phyloP scores from a whole-genome alignment of 129 eudicot species.

The Glebionis coronaria region DNA sequence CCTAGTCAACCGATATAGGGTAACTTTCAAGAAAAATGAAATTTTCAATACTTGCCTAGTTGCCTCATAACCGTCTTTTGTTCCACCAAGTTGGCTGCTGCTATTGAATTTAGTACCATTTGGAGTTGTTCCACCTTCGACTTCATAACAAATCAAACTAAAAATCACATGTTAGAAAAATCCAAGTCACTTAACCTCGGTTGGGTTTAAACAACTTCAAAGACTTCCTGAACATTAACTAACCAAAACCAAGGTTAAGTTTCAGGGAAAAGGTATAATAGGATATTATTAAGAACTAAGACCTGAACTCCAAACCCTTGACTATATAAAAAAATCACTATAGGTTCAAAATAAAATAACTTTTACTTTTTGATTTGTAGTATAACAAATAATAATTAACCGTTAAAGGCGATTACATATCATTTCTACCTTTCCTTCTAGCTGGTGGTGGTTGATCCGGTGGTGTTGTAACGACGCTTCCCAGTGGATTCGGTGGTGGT shows the following conservation, averaged over 20 bases:
- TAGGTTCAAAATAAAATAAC: too few relatives aligned
- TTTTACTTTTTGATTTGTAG: too few relatives aligned
- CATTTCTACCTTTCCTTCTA: too few relatives aligned
- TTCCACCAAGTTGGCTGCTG: constrained; percentile 40
- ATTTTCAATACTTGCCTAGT: constrained; percentile 36
- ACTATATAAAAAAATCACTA: too few relatives aligned
- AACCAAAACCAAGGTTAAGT: constrained; percentile 7
- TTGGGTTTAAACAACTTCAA: constrained; percentile 1
- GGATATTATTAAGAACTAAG: constrained; percentile 29
- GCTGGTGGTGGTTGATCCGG: too few relatives aligned
- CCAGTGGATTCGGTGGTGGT: too few relatives aligned
- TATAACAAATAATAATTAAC: too few relatives aligned
- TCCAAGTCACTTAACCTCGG: background rate
- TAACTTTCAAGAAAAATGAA: constrained; percentile 24
- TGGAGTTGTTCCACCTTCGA: constrained; percentile 31
- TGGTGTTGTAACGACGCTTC: too few relatives aligned
- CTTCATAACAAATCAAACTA: constrained; percentile 38
- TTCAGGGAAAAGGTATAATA: background rate
- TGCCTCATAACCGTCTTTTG: constrained; percentile 59
- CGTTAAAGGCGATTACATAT: too few relatives aligned
- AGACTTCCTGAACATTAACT: background rate
- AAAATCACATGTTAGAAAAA: constrained; percentile 17
- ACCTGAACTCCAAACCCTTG: constrained; percentile 49
- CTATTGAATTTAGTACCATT: constrained; percentile 33
- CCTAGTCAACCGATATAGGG: constrained; percentile 18